A percentile compares a stretch with the other conserved stretches of the same genome.
Conservation (phyloP, 441 rosid genomes). For the Geranium incanum region DNA sequence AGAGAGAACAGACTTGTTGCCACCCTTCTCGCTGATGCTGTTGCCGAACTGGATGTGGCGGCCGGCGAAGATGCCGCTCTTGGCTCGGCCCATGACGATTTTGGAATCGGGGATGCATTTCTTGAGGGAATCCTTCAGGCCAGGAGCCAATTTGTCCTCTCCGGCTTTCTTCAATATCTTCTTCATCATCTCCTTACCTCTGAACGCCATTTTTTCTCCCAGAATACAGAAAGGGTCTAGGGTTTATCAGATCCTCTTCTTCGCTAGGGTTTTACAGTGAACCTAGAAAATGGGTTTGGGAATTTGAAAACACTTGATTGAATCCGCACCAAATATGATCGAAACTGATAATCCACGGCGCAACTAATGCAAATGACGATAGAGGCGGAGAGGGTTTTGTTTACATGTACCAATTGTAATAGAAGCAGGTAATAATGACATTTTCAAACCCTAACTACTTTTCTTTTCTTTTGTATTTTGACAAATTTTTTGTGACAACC, state of each 20-base stretch:
- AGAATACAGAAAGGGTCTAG: background rate
- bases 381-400: no score
- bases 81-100: conserved; percentile 75
- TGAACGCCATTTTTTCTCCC: conserved; percentile 51
- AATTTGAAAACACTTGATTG: background rate
- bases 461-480: no score
- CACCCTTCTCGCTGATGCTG: conserved; percentile 82
- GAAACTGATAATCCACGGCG: no score
- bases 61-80: conserved; percentile 82
- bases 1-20: conserved; percentile 57
- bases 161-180: conserved; percentile 64
- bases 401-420: no score
- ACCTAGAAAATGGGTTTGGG: background rate
- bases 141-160: conserved; percentile 49
- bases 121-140: conserved; percentile 50
- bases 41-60: conserved; percentile 90
- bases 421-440: no score
- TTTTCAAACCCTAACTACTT: no score
- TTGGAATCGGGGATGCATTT: conserved; percentile 62
- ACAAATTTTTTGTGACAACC: no score
- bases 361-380: no score
- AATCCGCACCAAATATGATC: no score
- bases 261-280: conserved; percentile 1
- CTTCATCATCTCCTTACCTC: conserved; percentile 89
- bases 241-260: background rate